phyloP scores from a whole-genome alignment of 2,329 filamentous ascomycete genomes.

The Colletotrichum coccodes region DNA sequence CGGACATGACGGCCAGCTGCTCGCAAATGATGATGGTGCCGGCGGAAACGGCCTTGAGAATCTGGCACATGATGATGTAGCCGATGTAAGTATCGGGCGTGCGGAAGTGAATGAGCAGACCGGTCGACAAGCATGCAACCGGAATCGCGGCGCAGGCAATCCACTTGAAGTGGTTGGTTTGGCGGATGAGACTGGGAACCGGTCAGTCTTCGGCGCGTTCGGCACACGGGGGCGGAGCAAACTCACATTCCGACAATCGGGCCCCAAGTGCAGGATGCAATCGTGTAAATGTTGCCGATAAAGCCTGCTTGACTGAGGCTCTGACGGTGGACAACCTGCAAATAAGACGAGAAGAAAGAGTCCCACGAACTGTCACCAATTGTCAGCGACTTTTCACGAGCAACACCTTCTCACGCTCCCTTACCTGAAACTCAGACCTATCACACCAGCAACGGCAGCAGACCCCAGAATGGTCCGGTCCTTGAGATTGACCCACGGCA shows the following conservation, averaged over 20 bases:
- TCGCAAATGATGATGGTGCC: slow-evolving; percentile 55
- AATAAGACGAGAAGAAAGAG: slow-evolving; percentile 51
- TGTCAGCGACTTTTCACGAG: slow-evolving; percentile 17
- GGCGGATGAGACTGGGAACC: slow-evolving; percentile 50
- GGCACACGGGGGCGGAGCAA: no score
- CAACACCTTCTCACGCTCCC: slow-evolving; percentile 13
- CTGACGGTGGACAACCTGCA: slow-evolving; percentile 48
- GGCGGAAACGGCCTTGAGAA: slow-evolving; percentile 52
- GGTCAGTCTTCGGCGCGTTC: slow-evolving; percentile 53
- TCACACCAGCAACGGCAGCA: slow-evolving; percentile 50
- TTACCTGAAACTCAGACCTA: slow-evolving; percentile 53
- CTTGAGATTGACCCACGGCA: slow-evolving; percentile 52
- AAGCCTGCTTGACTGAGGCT: slow-evolving; percentile 41
- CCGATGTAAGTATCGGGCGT: slow-evolving; percentile 42
- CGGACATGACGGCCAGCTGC: slow-evolving; percentile 46
- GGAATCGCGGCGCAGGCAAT: slow-evolving; percentile 42
- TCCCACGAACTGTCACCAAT: slow-evolving; percentile 35
- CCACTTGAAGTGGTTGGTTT: slow-evolving; percentile 45
- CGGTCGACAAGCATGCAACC: slow-evolving; percentile 41
- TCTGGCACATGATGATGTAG: slow-evolving; percentile 50
- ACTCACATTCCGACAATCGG: slow-evolving; percentile 49
- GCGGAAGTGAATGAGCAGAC: slow-evolving; percentile 49
- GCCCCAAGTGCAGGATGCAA: slow-evolving; percentile 50
- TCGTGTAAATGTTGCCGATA: slow-evolving; percentile 44
- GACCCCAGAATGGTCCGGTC: slow-evolving; percentile 38